phyloP scores from a whole-genome alignment of 306 rosid genomes.

The Rubus idaeus region DNA sequence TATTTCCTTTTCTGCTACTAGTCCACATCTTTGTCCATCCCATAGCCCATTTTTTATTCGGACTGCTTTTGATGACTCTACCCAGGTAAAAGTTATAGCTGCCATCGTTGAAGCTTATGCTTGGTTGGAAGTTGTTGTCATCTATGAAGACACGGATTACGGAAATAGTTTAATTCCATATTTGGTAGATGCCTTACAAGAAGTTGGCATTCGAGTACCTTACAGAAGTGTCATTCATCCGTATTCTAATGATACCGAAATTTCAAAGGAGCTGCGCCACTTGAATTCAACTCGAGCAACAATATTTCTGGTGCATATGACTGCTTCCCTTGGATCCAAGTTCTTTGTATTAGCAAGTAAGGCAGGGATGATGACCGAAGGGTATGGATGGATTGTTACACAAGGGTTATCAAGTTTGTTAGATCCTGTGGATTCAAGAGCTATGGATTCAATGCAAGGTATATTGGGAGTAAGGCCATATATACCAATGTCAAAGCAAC shows the following conservation, averaged over 20 bases:
- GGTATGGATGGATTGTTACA: conserved; percentile 29
- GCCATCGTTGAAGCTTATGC: conserved; percentile 27
- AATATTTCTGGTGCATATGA: conserved; percentile 40
- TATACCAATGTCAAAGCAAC: neutral
- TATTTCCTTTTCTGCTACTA: conserved; percentile 36
- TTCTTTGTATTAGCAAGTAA: conserved; percentile 29
- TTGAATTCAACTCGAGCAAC: conserved; percentile 1
- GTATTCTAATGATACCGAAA: neutral
- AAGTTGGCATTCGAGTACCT: conserved; percentile 14
- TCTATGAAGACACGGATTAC: conserved; percentile 38
- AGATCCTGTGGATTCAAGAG: conserved; percentile 2
- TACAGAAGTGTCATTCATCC: conserved; percentile 26
- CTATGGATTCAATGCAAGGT: conserved; percentile 39
- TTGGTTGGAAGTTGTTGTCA: conserved; percentile 36
- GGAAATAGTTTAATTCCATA: conserved; percentile 41
- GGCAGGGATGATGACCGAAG: conserved; percentile 26
- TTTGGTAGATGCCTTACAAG: conserved; percentile 29
- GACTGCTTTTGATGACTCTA: conserved; percentile 14
- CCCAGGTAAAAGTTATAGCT: conserved; percentile 34
- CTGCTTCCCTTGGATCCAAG: conserved; percentile 10
- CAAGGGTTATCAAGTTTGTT: conserved; percentile 24
- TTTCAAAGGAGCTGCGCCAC: conserved; percentile 13
- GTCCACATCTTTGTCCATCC: conserved; percentile 38
- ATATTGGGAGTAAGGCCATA: conserved; percentile 37
- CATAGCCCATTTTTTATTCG: conserved; percentile 33